Conservation (phyloP, 2,329 filamentous ascomycete species). For the Colletotrichum incanum region DNA sequence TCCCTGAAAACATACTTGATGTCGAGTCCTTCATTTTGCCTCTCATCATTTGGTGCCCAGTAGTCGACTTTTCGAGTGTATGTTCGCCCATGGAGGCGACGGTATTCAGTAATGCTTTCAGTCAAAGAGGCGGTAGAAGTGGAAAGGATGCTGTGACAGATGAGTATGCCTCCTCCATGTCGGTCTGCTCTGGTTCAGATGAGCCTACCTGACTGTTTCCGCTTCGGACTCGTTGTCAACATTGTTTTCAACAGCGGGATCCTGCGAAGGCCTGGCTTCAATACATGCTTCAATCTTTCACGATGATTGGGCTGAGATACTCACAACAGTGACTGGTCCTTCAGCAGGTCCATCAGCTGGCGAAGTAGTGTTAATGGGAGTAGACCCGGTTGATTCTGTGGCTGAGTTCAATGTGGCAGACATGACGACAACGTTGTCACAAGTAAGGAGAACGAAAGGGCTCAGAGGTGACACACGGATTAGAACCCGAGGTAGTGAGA, state of each 20-base stretch:
- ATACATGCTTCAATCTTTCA: neutral
- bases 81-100: constrained; percentile 50
- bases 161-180: neutral
- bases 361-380: neutral
- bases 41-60: constrained; percentile 44
- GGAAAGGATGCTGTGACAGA: neutral
- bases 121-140: constrained; percentile 51
- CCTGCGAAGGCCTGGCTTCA: neutral
- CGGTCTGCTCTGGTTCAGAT: neutral
- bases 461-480: too few relatives aligned
- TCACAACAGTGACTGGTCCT: neutral
- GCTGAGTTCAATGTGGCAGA: neutral
- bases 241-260: neutral
- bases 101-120: constrained; percentile 52
- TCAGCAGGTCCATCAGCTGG: neutral
- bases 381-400: neutral
- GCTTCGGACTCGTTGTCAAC: neutral
- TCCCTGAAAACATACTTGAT: too few relatives aligned
- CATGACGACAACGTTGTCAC: neutral
- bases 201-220: neutral
- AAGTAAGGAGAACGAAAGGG: neutral
- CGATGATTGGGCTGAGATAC: neutral
- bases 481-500: neutral
- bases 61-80: constrained; percentile 42
- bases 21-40: constrained; percentile 43